Base-by-base conservation (phyloP, 1,284 basidiomycete species). In the Abortiporus biennis region DNA sequence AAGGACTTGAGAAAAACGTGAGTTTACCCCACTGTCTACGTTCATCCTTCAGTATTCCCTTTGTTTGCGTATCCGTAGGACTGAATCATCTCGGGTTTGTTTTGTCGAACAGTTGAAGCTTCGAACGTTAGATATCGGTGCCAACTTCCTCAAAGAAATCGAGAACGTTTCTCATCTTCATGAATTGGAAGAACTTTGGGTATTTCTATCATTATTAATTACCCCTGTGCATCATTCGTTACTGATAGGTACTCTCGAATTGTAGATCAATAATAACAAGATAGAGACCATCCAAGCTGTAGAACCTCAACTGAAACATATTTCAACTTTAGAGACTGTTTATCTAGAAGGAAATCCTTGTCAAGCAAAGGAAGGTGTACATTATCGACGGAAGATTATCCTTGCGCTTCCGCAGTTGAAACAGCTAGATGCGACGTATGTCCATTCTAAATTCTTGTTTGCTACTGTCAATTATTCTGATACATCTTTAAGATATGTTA, bases 271-370 rank as follows among this genome's bases (percentile, higher is more conserved):
- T 58, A 78, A 89, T 53, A 98, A 98, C 66, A 71, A 83, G 56
- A 87, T 98, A 40, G 64, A 76, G 2, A 74, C 80, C 44, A 64
- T 96, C 5, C 72, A 67, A 11, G 70, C 76, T 2, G 64, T 98
- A 16, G 86, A 90, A 44, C 60, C 69, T 1, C 77, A 96, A 58
- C 75, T 97, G n/a, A 72, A 75, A 23, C 65, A 73, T n/a, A 69
- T 88, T 29, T 44, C 65, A 2, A 71, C 78, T 2, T 72, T 99
- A 11, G 77, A 87, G 57, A 99, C 96, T 1, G 74, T 99, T 6
- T 99, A 99, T 62, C 76, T 99, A 23, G 95, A 99, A 64, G 85
- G 81, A 5, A 99, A 99, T 60, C 96, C 96, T 1, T 87, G 88
- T 48, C 92, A 98, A 62, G 72, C 65, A 30, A 72, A 72, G 15